phyloP scores from a whole-genome alignment of 2,329 filamentous ascomycete genomes.

The Thelonectria blattea region DNA sequence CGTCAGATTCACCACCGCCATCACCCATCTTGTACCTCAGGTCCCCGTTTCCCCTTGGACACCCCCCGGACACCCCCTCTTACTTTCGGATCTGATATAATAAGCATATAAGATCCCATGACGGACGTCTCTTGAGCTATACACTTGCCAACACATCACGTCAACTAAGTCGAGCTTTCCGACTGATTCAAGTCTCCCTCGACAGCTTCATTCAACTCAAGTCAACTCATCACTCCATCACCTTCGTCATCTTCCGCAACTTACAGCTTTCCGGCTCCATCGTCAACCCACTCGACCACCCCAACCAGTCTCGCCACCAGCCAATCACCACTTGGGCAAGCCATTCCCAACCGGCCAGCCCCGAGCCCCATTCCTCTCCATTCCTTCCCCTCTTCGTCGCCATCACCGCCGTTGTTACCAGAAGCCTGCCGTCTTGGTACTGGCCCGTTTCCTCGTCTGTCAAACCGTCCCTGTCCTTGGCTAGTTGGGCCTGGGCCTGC shows the following conservation, averaged over 20 bases:
- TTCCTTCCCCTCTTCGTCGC: not conserved
- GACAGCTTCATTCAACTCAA: not conserved
- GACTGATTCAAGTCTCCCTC: not conserved
- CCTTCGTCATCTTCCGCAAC: conserved; percentile 11
- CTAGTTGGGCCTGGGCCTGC: not conserved
- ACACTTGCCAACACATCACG: not conserved
- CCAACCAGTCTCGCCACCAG: conserved; percentile 12
- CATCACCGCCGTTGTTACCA: conserved; percentile 4
- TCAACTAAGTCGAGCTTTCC: not conserved
- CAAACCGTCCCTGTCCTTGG: not conserved
- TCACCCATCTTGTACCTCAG: not conserved
- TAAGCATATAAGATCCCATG: not conserved
- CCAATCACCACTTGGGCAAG: conserved; percentile 17
- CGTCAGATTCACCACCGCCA: not conserved
- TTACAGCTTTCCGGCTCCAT: conserved; percentile 17
- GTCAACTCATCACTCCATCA: not conserved
- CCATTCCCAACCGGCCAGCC: conserved; percentile 9
- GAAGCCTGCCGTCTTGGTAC: conserved; percentile 9
- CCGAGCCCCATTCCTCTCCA: not conserved
- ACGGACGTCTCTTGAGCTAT: not conserved
- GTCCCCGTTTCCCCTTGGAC: not conserved
- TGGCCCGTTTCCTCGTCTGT: conserved; percentile 4
- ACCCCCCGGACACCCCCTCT: not conserved
- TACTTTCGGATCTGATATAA: not conserved
- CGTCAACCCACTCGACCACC: conserved; percentile 16